Evolutionary conservation across 768 basidiomycete genomes (phyloP).

Genomic region (Russula lepida): DNA sequence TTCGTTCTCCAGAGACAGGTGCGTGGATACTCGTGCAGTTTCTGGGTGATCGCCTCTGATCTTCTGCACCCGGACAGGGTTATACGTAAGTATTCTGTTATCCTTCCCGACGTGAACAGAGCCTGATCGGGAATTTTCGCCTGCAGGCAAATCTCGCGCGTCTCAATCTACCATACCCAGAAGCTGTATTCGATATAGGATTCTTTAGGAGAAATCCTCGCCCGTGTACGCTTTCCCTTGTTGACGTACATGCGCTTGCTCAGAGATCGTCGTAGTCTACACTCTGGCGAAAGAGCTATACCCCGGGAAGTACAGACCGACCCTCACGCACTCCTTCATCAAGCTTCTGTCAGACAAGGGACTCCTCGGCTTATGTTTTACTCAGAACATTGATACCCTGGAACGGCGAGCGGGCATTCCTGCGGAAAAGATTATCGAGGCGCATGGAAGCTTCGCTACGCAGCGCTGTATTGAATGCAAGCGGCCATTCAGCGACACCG

Average conservation of each 20-base stretch:
- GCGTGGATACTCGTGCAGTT: constrained; percentile 22
- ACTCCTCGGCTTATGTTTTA: constrained; percentile 71
- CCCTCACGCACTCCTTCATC: constrained; percentile 84
- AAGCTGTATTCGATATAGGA: constrained; percentile 89
- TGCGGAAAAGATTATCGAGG: constrained; percentile 72
- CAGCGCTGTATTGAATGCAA: constrained; percentile 78
- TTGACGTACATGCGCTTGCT: background rate
- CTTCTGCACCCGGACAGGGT: constrained; percentile 29
- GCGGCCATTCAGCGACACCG: constrained; percentile 46
- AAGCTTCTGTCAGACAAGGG: constrained; percentile 62
- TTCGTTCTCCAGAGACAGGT: constrained; percentile 81
- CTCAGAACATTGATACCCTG: constrained; percentile 90
- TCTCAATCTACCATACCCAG: constrained; percentile 80
- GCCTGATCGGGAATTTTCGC: background rate
- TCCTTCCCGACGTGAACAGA: background rate
- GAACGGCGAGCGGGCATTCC: constrained; percentile 80
- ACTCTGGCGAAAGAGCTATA: constrained; percentile 89
- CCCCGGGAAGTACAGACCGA: constrained; percentile 85
- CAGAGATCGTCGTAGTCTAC: constrained; percentile 48
- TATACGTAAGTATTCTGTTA: constrained; percentile 37
- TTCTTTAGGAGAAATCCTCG: constrained; percentile 76
- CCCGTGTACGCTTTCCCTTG: constrained; percentile 47
- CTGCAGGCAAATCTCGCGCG: constrained; percentile 65
- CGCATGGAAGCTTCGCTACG: constrained; percentile 90
- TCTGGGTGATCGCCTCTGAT: background rate